A percentile compares a stretch with the other conserved stretches of the same genome.
Evolutionary conservation across 2,329 filamentous ascomycete species (phyloP).

Genomic region (Aspergillus versicolor): DNA sequence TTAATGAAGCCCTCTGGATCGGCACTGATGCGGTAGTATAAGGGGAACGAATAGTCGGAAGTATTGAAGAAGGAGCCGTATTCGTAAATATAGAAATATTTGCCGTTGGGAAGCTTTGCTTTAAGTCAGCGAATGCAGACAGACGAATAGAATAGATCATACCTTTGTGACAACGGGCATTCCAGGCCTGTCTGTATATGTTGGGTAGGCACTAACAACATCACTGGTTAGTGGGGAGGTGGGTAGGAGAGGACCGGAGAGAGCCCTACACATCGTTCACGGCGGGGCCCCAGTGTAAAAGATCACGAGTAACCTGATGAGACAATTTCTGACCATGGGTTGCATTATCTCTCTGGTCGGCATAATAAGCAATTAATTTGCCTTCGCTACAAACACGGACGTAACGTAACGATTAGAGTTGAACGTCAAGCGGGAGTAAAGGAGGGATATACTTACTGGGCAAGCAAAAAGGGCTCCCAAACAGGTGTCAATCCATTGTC

Average conservation of each 20-base stretch:
- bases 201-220: constrained; percentile 45
- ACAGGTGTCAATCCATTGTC: constrained; percentile 67
- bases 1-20: constrained; percentile 50
- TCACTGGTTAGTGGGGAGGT: neutral
- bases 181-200: constrained; percentile 64
- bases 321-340: constrained; percentile 66
- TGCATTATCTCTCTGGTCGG: constrained; percentile 65
- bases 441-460: constrained; percentile 38
- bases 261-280: constrained; percentile 55
- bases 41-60: constrained; percentile 44
- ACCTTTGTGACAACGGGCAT: constrained; percentile 62
- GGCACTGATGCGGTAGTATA: constrained; percentile 53
- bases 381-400: constrained; percentile 40
- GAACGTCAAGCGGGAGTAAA: neutral
- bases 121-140: neutral
- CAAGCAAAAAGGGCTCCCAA: constrained; percentile 69
- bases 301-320: constrained; percentile 62
- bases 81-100: constrained; percentile 67
- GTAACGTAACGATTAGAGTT: neutral
- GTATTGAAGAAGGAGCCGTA: constrained; percentile 47
- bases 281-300: constrained; percentile 60
- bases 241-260: neutral
- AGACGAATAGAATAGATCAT: neutral
- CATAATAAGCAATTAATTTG: constrained; percentile 66
- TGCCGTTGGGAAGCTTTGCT: constrained; percentile 54